Percentiles rank a stretch among this genome's conserved stretches.
Conservation (phyloP, 768 basidiomycete genomes). For the Coprinopsis sp. region DNA sequence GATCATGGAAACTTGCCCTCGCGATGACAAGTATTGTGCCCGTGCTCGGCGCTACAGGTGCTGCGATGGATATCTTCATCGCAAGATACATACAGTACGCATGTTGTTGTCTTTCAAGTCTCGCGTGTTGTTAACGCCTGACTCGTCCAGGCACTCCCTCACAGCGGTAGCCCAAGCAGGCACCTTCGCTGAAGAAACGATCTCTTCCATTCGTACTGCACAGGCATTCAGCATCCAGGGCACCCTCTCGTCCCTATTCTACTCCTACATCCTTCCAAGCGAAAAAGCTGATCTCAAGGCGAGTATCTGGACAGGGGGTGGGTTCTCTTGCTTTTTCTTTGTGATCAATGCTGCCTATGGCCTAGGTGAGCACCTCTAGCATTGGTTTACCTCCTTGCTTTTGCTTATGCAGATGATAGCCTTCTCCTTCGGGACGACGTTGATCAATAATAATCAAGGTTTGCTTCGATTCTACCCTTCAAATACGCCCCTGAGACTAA, state of each 20-base stretch:
- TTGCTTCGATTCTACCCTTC: constrained; percentile 10
- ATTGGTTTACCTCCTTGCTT: background rate
- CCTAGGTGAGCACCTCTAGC: constrained; percentile 33
- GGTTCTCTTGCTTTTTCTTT: constrained; percentile 66
- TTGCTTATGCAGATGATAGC: constrained; percentile 34
- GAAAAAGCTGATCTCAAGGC: constrained; percentile 42
- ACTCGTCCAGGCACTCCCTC: constrained; percentile 49
- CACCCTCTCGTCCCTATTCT: constrained; percentile 54
- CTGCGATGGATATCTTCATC: constrained; percentile 54
- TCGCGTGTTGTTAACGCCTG: background rate
- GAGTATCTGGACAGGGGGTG: constrained; percentile 47
- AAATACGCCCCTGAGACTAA: background rate
- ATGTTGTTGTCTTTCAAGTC: background rate
- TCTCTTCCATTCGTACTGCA: constrained; percentile 74
- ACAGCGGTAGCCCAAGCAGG: constrained; percentile 69
- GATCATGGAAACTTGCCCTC: constrained; percentile 68
- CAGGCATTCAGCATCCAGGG: constrained; percentile 78
- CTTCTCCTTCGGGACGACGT: constrained; percentile 77
- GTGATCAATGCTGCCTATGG: constrained; percentile 64
- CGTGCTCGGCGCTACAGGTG: constrained; percentile 62
- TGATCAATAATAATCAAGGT: constrained; percentile 54
- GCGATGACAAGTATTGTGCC: constrained; percentile 71
- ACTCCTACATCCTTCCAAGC: constrained; percentile 46
- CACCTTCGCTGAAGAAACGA: constrained; percentile 78
- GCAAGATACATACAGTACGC: constrained; percentile 52